A percentile compares a stretch with the other conserved stretches of the same genome.
phyloP scores from a whole-genome alignment of 2,329 filamentous ascomycete genomes.

The Penicillium sp. region DNA sequence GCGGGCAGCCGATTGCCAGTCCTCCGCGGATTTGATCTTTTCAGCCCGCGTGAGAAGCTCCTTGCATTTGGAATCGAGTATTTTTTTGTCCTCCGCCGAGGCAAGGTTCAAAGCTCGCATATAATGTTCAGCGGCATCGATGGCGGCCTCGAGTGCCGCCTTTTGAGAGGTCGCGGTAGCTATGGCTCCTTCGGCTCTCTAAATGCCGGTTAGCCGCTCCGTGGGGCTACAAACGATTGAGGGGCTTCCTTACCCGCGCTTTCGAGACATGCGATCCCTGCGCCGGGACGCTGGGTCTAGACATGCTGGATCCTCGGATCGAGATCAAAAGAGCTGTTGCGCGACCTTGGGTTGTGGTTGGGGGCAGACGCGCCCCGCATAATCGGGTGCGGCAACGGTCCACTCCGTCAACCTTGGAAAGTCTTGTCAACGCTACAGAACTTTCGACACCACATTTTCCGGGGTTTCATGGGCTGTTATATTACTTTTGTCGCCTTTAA shows the following conservation, averaged over 20 bases:
- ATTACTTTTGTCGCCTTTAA: too few relatives aligned
- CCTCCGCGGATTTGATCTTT: conserved; percentile 61
- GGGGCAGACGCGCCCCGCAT: conserved; percentile 14
- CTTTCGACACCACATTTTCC: too few relatives aligned
- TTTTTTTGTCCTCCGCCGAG: conserved; percentile 60
- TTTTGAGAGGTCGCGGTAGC: conserved; percentile 53
- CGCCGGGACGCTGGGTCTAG: conserved; percentile 25
- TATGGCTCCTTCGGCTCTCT: conserved; percentile 58
- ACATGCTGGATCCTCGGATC: conserved; percentile 24
- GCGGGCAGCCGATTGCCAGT: conserved; percentile 30
- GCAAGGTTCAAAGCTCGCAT: conserved; percentile 72
- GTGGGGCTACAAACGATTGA: not conserved
- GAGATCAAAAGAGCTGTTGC: not conserved
- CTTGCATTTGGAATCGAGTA: conserved; percentile 68
- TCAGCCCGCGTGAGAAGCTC: conserved; percentile 72
- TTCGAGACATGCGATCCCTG: conserved; percentile 30
- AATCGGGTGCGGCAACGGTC: not conserved
- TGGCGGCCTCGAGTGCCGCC: conserved; percentile 72
- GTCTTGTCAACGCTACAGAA: not conserved
- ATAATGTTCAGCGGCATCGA: conserved; percentile 76
- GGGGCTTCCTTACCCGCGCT: conserved; percentile 29
- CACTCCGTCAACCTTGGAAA: not conserved
- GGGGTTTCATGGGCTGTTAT: too few relatives aligned
- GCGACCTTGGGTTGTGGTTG: not conserved
- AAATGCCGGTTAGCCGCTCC: conserved; percentile 25